Base-by-base conservation (phyloP, 176 grass and related monocot species). In the Hordeum marinum region DNA sequence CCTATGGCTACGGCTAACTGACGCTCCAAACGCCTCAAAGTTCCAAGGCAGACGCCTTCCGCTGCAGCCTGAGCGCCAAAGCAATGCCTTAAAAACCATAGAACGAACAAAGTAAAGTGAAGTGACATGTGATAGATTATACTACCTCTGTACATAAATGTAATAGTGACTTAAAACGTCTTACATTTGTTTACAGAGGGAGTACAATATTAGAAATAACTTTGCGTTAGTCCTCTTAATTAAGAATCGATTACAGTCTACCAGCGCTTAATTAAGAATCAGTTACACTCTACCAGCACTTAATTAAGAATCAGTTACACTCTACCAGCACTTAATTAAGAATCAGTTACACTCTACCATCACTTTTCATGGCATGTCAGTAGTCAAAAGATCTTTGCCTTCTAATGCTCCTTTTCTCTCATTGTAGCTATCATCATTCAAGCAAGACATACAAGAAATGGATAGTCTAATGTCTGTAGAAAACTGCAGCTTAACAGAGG, bases 401-500 rank as follows among this genome's bases (percentile, higher is more conserved):
- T 83, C 70, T 85, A 75, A 67, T 55, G 64, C 50, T 87, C 75
- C 66, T 85, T 78, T 27, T 20, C 78, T 82, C 76, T 87, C 50
- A 76, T 60, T 83, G 78, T 85, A 98, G 95, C 73, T 98, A 85
- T 98, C 95, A 80, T 95, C 95, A 85, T 89, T 78, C 31, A 95
- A 93, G 78, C 89, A 59, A 75, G 95, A 98, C 84, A 89, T 98
- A 88, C 89, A 95, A 86, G 95, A 98, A 87, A 95, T 92, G 91
- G 93, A 93, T 90, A 93, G 83, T 18, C 83, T 91, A 82, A 93
- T 95, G 75, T 95, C 90, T 75, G 12, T 78, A 79, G 89, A 93
- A 71, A 85, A 84, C 80, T 87, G 86, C 55, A 90, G 80, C 78
- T 95, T 98, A 88, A 88, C 81, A 14, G 93, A 98, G 84, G 80